These are phyloP conservation scores for Magnusiomyces clavatus DNA, from an alignment of 1,139 yeast genomes.

Conservation along the genomic window DNA sequence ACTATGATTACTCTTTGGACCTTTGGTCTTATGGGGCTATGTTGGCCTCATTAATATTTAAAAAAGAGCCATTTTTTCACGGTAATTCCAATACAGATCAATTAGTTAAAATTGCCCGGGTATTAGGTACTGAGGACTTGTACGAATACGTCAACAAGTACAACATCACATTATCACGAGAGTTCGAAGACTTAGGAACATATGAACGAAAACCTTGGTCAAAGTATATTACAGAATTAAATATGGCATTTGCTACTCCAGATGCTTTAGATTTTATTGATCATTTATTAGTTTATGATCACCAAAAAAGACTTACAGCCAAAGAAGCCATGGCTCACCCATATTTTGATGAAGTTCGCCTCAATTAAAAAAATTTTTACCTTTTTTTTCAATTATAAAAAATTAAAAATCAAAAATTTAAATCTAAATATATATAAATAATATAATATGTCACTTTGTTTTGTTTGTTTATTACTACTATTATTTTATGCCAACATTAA, in stretches of 20 bases:
- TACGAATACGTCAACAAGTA: slow-evolving; percentile 64
- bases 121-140: slow-evolving; percentile 78
- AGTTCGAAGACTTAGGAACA: slow-evolving; percentile 68
- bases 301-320: slow-evolving; percentile 81
- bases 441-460: not conserved
- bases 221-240: slow-evolving; percentile 62
- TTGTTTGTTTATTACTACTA: no score
- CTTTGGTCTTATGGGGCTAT: slow-evolving; percentile 94
- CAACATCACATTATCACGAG: slow-evolving; percentile 62
- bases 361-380: not conserved
- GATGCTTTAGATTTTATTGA: slow-evolving; percentile 76
- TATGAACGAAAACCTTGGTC: slow-evolving; percentile 79
- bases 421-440: not conserved
- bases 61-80: slow-evolving; percentile 91
- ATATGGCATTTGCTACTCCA: slow-evolving; percentile 54
- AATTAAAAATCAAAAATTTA: not conserved
- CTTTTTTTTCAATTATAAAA: not conserved
- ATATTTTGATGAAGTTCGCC: slow-evolving; percentile 37
- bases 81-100: slow-evolving; percentile 94
- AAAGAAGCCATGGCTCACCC: slow-evolving; percentile 85
- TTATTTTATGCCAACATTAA: no score
- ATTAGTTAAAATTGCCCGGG: slow-evolving; percentile 82
- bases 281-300: slow-evolving; percentile 74
- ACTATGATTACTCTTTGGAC: slow-evolving; percentile 86
- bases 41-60: slow-evolving; percentile 94